Base-by-base conservation (phyloP, 345 rosid genomes). In the Salix koriyanagi region DNA sequence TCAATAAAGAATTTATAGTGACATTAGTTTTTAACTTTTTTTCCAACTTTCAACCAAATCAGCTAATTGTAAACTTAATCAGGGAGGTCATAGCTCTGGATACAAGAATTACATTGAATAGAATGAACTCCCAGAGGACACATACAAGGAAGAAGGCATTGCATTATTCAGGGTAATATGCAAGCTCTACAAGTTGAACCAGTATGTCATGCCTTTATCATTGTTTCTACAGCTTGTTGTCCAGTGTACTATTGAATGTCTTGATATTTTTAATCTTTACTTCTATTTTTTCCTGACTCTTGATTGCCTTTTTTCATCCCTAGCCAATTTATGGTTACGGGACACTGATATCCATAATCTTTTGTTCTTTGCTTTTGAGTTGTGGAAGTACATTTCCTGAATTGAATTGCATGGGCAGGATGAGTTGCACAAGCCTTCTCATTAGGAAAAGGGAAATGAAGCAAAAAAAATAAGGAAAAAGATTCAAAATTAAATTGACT, bases 151-250 rank as follows among this genome's bases (percentile, higher is more conserved):
- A 79, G 92, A 92, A 70, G 93, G 96, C 73, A 50, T 90, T 79
- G 99, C 99, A 18, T 70, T 96, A 69, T 96, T 96, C 81, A 88
- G 92, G 66, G 81, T 76, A 89, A 91, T 81, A 92, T 96, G 99
- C 99, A 96, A 90, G 93, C 98, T 64, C 87, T 96, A 83, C 99
- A 96, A 91, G 95, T 94, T 77, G 96, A 96, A 70, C 82, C 97
- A 8, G 99, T 96, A 92, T 56, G 90, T 79, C 77, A 25, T 76
- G 69, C 52, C 76, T 56, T 41, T 72, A 11, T 70, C 42, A 26
- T 67, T 54, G 4, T 71, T 6, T 25, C 23, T 71, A 14, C 15
- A 68, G 37, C 6, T 36, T 64, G 9, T 37, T 32, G 25, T 39
- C 25, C 56, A 18, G n/a, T 42, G 41, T 10, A 23, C 19, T 68